These are phyloP conservation scores for Przewalskia tangutica DNA, from an alignment of 257 asterid genomes.

Conservation along the genomic window DNA sequence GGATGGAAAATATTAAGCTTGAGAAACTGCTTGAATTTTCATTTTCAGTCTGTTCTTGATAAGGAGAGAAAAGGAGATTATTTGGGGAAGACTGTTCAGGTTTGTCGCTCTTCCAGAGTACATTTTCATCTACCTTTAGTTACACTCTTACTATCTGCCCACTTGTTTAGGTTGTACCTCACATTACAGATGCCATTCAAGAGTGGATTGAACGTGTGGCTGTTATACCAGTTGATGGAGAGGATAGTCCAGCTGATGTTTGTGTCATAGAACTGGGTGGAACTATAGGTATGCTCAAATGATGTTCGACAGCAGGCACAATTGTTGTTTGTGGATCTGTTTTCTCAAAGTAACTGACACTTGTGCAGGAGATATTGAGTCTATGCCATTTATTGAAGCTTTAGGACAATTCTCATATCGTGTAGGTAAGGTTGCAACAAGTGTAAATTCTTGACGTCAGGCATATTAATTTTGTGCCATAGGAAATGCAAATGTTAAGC, in stretches of 20 bases:
- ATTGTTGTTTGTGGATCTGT: background rate
- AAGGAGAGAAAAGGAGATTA: constrained; percentile 77
- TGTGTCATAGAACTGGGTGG: constrained; percentile 84
- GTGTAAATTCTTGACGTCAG: background rate
- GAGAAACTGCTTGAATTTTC: constrained; percentile 5
- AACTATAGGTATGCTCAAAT: constrained; percentile 47
- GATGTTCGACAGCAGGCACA: background rate
- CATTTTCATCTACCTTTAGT: constrained; percentile 3
- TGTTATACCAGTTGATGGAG: constrained; percentile 60
- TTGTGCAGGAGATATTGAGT: constrained; percentile 66
- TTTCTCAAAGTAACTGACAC: constrained; percentile 6
- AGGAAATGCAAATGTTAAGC: background rate
- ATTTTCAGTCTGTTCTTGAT: constrained; percentile 49
- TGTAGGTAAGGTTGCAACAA: constrained; percentile 38
- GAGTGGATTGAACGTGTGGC: constrained; percentile 81
- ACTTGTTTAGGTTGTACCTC: constrained; percentile 61
- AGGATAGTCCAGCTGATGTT: constrained; percentile 77
- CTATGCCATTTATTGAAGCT: constrained; percentile 79
- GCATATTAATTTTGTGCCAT: background rate
- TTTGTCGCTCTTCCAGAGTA: constrained; percentile 10
- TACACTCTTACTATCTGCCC: constrained; percentile 9
- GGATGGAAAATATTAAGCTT: background rate
- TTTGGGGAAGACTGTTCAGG: constrained; percentile 74
- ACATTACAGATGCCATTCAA: constrained; percentile 77
- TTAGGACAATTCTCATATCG: constrained; percentile 78